Conservation (phyloP, 1,284 basidiomycete species). For the Rhodotorula sp. region DNA sequence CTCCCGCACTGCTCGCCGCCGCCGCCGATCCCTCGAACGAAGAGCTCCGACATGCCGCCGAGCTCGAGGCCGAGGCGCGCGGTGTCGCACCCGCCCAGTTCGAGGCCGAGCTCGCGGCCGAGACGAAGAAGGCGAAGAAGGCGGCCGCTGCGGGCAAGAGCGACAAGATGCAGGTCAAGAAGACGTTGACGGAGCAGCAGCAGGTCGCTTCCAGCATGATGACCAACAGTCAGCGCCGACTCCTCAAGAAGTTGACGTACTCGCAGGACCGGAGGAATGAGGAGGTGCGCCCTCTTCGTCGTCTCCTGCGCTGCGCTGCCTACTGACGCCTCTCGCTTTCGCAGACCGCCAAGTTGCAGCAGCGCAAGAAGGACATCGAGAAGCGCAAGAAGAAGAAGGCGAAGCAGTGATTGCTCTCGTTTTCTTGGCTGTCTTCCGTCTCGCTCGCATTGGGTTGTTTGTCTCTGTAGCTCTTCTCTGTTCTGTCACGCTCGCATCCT, state of each 20-base stretch:
- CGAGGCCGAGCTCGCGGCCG: slow-evolving; percentile 63
- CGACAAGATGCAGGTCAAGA: slow-evolving; percentile 47
- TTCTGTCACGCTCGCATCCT: too few species aligned
- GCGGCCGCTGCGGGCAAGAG: slow-evolving; percentile 44
- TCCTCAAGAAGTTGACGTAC: slow-evolving; percentile 95
- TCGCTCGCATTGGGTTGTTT: neutral
- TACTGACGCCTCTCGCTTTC: neutral
- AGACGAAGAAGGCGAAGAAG: slow-evolving; percentile 61
- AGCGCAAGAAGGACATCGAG: slow-evolving; percentile 39
- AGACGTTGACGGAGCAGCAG: slow-evolving; percentile 59
- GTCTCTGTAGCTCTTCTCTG: neutral
- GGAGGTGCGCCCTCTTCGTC: slow-evolving; percentile 63
- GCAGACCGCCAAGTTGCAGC: slow-evolving; percentile 38
- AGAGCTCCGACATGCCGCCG: slow-evolving; percentile 77
- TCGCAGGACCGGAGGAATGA: slow-evolving; percentile 67
- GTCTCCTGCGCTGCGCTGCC: neutral
- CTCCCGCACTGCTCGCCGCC: slow-evolving; percentile 57
- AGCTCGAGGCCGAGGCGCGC: slow-evolving; percentile 87
- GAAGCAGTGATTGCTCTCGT: neutral
- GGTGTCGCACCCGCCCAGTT: slow-evolving; percentile 82
- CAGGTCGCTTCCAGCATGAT: slow-evolving; percentile 99
- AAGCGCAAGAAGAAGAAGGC: slow-evolving; percentile 37
- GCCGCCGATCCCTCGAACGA: slow-evolving; percentile 62
- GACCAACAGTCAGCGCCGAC: slow-evolving; percentile 92
- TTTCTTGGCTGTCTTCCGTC: too few species aligned